Conservation (phyloP, 495 filamentous ascomycete species). For the Aspergillus baeticus region DNA sequence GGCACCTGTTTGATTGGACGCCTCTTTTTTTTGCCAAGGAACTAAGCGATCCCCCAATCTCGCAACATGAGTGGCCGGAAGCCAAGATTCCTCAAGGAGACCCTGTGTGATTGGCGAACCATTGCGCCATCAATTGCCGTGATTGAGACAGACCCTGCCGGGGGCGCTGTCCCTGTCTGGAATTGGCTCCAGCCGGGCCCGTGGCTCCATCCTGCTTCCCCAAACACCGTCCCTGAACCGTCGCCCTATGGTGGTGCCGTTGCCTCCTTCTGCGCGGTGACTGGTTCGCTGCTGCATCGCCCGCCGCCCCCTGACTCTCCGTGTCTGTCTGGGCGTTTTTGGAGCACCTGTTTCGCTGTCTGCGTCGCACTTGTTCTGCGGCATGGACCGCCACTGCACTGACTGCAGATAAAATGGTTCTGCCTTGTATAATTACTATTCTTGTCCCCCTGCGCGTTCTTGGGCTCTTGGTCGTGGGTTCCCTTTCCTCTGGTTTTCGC, state of each 20-base stretch:
- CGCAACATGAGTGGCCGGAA: no score
- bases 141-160: neutral
- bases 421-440: conserved; percentile 4
- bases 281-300: neutral
- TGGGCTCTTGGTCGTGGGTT: neutral
- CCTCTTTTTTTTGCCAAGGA: neutral
- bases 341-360: neutral
- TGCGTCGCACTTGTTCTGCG: neutral
- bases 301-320: neutral
- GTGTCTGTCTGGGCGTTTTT: neutral
- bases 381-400: conserved; percentile 2
- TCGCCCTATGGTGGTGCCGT: conserved; percentile 1
- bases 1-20: no score
- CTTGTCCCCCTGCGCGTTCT: neutral
- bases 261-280: neutral
- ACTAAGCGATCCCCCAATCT: neutral
- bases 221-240: neutral
- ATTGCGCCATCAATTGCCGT: neutral
- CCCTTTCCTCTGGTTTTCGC: no score
- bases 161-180: neutral
- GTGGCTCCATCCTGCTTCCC: neutral
- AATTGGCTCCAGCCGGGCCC: neutral
- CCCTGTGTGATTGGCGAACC: neutral
- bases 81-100: neutral
- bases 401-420: neutral